Percentiles rank a stretch among this genome's conserved stretches.
Evolutionary conservation across 2,329 filamentous ascomycete species (phyloP).

Genomic region (Zarea fungicola): DNA sequence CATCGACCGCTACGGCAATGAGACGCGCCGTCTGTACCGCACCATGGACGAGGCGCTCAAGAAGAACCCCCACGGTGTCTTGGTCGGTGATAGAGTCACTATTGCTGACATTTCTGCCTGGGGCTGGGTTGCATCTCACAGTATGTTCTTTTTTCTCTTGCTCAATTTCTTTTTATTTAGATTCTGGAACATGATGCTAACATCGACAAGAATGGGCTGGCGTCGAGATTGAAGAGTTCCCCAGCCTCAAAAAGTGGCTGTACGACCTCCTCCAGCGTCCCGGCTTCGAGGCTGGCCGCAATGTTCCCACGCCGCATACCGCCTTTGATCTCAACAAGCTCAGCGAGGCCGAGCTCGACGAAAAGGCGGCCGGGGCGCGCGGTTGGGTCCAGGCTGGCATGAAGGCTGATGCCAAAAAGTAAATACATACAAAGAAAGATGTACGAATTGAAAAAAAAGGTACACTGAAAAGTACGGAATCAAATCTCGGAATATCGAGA

Average conservation of each 20-base stretch:
- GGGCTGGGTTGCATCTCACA: conserved; percentile 63
- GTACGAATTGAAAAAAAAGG: neutral
- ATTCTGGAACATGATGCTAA: neutral
- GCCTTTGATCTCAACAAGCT: conserved; percentile 41
- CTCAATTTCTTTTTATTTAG: neutral
- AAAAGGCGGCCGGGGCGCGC: conserved; percentile 45
- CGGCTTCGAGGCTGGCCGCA: conserved; percentile 67
- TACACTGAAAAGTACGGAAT: neutral
- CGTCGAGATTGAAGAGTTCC: conserved; percentile 67
- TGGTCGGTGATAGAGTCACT: conserved; percentile 64
- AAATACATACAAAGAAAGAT: neutral
- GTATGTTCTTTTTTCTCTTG: conserved; percentile 28
- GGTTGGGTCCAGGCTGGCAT: conserved; percentile 66
- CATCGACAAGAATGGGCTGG: conserved; percentile 34
- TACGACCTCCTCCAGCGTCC: conserved; percentile 63
- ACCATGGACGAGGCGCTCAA: conserved; percentile 69
- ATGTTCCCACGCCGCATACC: conserved; percentile 64
- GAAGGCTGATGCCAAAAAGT: conserved; percentile 58
- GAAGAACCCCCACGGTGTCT: conserved; percentile 49
- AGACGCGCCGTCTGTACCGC: conserved; percentile 75
- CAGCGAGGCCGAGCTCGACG: conserved; percentile 50
- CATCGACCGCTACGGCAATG: conserved; percentile 75
- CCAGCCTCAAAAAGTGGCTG: conserved; percentile 71
- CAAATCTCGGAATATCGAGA: too few species aligned
- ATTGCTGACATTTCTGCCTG: conserved; percentile 76